These are phyloP conservation scores for Punica granatum DNA, from an alignment of 345 rosid genomes.

Conservation along the genomic window DNA sequence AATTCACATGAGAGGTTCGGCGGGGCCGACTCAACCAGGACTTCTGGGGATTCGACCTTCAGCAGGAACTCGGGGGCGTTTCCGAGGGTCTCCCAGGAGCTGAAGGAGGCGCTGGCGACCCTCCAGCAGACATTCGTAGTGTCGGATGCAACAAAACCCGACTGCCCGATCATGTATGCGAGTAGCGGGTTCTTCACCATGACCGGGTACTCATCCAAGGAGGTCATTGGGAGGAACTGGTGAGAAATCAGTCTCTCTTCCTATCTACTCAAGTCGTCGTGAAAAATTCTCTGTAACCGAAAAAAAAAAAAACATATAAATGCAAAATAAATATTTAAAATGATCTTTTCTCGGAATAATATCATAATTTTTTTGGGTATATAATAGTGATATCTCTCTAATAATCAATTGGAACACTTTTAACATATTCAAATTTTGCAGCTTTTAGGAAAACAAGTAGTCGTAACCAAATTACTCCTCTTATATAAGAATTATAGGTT, in stretches of 20 bases:
- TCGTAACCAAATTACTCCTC: too few relatives aligned
- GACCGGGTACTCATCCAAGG: slow-evolving; percentile 86
- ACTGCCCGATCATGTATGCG: slow-evolving; percentile 85
- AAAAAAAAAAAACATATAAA: too few relatives aligned
- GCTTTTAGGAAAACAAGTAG: too few relatives aligned
- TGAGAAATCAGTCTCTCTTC: slow-evolving; percentile 15
- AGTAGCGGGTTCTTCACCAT: slow-evolving; percentile 90
- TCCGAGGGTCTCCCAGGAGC: slow-evolving; percentile 82
- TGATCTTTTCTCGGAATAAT: too few relatives aligned
- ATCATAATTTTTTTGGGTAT: too few relatives aligned
- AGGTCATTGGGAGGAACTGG: slow-evolving; percentile 91
- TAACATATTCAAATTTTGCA: too few relatives aligned
- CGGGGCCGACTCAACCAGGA: slow-evolving; percentile 33
- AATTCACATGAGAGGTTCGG: slow-evolving; percentile 22
- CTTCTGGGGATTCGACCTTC: slow-evolving; percentile 51
- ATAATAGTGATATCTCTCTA: too few relatives aligned
- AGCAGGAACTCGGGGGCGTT: slow-evolving; percentile 29
- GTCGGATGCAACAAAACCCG: slow-evolving; percentile 83
- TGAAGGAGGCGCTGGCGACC: slow-evolving; percentile 74
- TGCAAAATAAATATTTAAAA: too few relatives aligned
- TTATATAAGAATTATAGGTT: too few relatives aligned
- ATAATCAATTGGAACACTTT: too few relatives aligned
- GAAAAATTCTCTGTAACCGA: too few relatives aligned
- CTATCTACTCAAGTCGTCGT: too few relatives aligned
- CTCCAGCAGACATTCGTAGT: slow-evolving; percentile 96